Base-by-base conservation (phyloP, 176 grass and related monocot genomes). In the Juncus effusus region DNA sequence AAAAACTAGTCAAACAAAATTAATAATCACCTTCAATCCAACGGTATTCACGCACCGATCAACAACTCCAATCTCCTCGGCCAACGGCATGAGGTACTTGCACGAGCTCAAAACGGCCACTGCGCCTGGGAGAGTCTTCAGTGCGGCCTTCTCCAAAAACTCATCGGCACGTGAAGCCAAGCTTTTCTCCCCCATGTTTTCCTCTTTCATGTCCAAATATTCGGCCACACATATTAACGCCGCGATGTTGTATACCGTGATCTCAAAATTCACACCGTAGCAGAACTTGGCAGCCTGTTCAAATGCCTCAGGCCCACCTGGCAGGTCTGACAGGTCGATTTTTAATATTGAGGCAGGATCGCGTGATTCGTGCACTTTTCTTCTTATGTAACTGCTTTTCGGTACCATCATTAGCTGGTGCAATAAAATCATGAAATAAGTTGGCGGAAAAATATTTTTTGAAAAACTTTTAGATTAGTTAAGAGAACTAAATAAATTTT, bases 181-280 rank as follows among this genome's bases (percentile, higher is more conserved):
- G 51, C 79, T 79, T 13, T 59, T 59, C 8, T 70, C 72, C 6
- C 76, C 19, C 44, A 47, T 47, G 3, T 64, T 41, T 35, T 76
- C 71, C 38, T 84, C 76, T 2, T 68, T 78, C 84, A 91, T 84
- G 78, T 89, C 80, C 80, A 91, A 77, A 63, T 84, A 86, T 63
- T 81, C 85, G 0, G 88, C 77, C 13, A 82, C 82, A 74, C 88
- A 92, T 1, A 56, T 72, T 3, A 97, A 62, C 38, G 77, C 58
- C 3, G 74, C 85, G 12, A 87, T 89, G 88, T 97, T 82, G 51
- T 62, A 40, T 0, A 80, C 78, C 7, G 85, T 81, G 16, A 89
- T 86, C 72, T 97, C 93, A 36, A 97, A 82, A 64, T 82, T 86
- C 67, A 80, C 60, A 62, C 85, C 85, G 36, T 97, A 97, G 70